Conservation (phyloP, 2,329 filamentous ascomycete species). For the Fusarium sp. region DNA sequence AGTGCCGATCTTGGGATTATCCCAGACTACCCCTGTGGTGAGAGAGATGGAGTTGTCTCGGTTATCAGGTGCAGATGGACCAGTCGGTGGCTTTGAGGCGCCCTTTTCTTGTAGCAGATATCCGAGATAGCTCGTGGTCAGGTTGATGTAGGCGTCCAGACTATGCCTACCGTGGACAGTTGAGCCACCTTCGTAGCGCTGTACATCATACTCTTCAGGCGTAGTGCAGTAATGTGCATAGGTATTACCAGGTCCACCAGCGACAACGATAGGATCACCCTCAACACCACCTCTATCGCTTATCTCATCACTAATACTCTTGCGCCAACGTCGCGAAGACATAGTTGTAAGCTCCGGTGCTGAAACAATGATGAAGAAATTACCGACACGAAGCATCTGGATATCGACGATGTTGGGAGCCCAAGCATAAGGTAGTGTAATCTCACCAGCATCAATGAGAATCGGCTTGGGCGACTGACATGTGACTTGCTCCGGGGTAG, state of each 20-base stretch:
- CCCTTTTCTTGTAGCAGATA: not conserved
- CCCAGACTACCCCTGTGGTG: not conserved
- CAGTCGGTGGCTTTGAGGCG: not conserved
- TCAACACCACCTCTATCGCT: not conserved
- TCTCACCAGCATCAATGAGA: conserved; percentile 2
- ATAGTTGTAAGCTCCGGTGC: not conserved
- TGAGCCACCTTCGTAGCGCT: conserved; percentile 1
- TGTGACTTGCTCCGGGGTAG: not conserved
- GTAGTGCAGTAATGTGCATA: conserved; percentile 12
- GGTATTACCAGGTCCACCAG: not conserved
- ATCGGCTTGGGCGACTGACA: conserved; percentile 1
- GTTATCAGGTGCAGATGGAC: not conserved
- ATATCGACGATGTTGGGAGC: conserved; percentile 4
- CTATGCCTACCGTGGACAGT: conserved; percentile 5
- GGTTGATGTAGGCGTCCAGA: not conserved
- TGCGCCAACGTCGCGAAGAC: conserved; percentile 4
- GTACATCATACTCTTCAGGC: conserved; percentile 1
- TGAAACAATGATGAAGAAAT: conserved; percentile 5
- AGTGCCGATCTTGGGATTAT: not conserved
- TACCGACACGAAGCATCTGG: conserved; percentile 2
- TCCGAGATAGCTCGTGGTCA: not conserved
- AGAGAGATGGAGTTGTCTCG: conserved; percentile 2
- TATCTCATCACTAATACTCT: not conserved
- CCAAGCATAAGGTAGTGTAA: not conserved
- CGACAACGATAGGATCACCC: not conserved